These are phyloP conservation scores for Ambrosia artemisiifolia DNA, from an alignment of 129 eudicot species.

Conservation along the genomic window DNA sequence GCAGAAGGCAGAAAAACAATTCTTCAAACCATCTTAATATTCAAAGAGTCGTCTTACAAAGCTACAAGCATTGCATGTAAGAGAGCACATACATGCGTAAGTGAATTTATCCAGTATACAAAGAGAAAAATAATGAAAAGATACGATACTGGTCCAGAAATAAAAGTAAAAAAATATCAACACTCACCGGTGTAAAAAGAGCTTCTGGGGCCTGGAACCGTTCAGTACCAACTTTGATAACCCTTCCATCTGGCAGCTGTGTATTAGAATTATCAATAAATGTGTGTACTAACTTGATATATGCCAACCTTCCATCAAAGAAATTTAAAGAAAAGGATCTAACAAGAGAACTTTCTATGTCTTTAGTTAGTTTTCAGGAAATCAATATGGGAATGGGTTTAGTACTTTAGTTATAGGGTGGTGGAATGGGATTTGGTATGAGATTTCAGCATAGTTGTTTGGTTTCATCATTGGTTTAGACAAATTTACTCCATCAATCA, in stretches of 20 bases:
- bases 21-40: conserved; percentile 4
- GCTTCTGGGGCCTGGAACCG: conserved; percentile 99
- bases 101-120: conserved; percentile 1
- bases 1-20: conserved; percentile 5
- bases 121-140: not conserved
- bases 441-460: not conserved
- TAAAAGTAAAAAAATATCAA: not conserved
- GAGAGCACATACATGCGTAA: not conserved
- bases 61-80: conserved; percentile 13
- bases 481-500: not conserved
- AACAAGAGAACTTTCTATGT: not conserved
- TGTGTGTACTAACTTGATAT: not conserved
- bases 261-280: conserved; percentile 14
- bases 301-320: not conserved
- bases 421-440: not conserved
- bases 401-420: not conserved
- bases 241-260: conserved; percentile 99
- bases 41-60: conserved; percentile 1
- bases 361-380: not conserved
- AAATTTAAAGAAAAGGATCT: not conserved
- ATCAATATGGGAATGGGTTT: not conserved
- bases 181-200: conserved; percentile 90
- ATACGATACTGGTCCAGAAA: not conserved
- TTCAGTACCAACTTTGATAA: conserved; percentile 94
- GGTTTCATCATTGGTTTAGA: not conserved